These are phyloP conservation scores for Canariomyces notabilis DNA, from an alignment of 2,329 filamentous ascomycete genomes.

Conservation along the genomic window DNA sequence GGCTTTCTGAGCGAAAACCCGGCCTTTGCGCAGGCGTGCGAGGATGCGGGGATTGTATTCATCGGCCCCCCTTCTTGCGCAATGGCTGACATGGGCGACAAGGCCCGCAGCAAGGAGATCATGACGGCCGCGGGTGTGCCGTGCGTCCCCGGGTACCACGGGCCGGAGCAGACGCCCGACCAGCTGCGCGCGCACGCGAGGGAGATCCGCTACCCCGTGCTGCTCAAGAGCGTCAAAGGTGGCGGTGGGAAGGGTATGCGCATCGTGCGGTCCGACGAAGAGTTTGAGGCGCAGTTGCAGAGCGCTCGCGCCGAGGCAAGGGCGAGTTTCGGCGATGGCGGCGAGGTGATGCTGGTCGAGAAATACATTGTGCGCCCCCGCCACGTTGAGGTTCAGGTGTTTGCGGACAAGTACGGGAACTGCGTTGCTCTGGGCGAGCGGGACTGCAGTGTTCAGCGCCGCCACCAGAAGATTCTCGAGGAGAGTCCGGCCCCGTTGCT, in stretches of 20 bases:
- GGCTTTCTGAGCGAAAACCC: conserved; percentile 95
- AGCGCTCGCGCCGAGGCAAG: conserved; percentile 71
- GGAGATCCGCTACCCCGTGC: conserved; percentile 63
- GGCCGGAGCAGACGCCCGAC: conserved; percentile 66
- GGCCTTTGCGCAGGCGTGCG: conserved; percentile 80
- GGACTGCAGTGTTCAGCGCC: conserved; percentile 80
- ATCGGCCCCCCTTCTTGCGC: conserved; percentile 84
- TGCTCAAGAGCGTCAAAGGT: conserved; percentile 74
- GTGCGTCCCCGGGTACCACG: conserved; percentile 95
- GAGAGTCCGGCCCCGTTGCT: conserved; percentile 76
- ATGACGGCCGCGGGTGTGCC: conserved; percentile 94
- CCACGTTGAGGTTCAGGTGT: conserved; percentile 87
- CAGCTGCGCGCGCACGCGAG: conserved; percentile 63
- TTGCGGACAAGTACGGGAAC: conserved; percentile 74
- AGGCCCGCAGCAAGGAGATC: conserved; percentile 89
- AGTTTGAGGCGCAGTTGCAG: conserved; percentile 65
- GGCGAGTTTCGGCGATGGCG: conserved; percentile 73
- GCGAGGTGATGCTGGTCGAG: conserved; percentile 80
- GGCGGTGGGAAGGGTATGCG: conserved; percentile 84
- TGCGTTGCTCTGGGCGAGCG: conserved; percentile 81
- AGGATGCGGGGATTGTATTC: conserved; percentile 85
- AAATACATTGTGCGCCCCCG: conserved; percentile 73
- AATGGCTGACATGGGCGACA: conserved; percentile 87
- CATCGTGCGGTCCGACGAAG: conserved; percentile 62
- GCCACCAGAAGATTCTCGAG: conserved; percentile 88